phyloP scores from a whole-genome alignment of 805 yeast genomes.

The Wickerhamiella shivajii region DNA sequence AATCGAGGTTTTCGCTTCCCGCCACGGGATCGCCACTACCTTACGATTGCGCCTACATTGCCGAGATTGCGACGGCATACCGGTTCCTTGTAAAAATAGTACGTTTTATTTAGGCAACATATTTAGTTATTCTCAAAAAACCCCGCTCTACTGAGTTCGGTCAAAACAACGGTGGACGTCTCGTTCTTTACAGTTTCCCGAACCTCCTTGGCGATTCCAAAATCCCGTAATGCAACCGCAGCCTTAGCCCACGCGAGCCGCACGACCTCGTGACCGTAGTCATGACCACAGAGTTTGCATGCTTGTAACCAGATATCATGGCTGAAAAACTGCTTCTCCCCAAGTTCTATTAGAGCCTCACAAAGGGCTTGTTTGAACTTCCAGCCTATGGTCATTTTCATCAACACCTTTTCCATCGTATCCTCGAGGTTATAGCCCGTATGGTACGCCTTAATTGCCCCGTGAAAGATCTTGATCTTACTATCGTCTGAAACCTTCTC shows the following conservation, averaged over 20 bases:
- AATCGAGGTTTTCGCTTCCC: too few species aligned
- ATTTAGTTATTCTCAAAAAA: neutral
- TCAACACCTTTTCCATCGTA: slow-evolving; percentile 20
- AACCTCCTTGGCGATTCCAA: slow-evolving; percentile 13
- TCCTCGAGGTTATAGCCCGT: slow-evolving; percentile 11
- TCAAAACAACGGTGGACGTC: slow-evolving; percentile 34
- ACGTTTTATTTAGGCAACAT: too few species aligned
- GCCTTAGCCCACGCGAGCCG: slow-evolving; percentile 35
- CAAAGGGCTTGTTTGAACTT: slow-evolving; percentile 36
- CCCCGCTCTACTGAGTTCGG: slow-evolving; percentile 12
- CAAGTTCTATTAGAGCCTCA: slow-evolving; percentile 27
- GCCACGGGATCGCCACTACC: too few species aligned
- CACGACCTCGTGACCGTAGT: slow-evolving; percentile 35
- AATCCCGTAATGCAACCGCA: slow-evolving; percentile 20
- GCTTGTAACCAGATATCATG: slow-evolving; percentile 9
- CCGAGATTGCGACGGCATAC: too few species aligned
- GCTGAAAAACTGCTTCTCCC: slow-evolving; percentile 9
- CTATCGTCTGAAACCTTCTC: slow-evolving; percentile 14
- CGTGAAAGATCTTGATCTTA: slow-evolving; percentile 11
- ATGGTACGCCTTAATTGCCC: slow-evolving; percentile 12
- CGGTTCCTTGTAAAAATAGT: too few species aligned
- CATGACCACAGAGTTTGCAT: slow-evolving; percentile 11
- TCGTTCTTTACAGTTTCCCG: slow-evolving; percentile 24
- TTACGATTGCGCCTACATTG: too few species aligned
- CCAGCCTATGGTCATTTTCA: slow-evolving; percentile 37